Conservation (phyloP, 371 early-diverging fungal genomes). For the Mucor circinelloides region DNA sequence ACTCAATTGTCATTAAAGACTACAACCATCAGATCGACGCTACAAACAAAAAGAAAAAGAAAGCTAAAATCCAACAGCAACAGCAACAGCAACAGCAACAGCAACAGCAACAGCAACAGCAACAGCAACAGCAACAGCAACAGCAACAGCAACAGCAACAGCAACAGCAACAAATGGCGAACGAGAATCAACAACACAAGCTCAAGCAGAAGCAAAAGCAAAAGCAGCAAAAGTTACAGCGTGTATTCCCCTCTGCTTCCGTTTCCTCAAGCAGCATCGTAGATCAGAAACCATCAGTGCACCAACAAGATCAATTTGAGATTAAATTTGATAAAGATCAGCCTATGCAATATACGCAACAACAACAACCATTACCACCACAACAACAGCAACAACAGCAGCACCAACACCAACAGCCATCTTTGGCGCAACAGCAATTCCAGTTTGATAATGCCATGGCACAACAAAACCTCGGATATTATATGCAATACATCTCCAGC, state of each 20-base stretch:
- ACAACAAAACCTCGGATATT: not conserved
- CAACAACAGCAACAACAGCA: not conserved
- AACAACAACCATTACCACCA: not conserved
- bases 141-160: not conserved
- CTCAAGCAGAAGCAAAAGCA: not conserved
- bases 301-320: not conserved
- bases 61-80: not conserved
- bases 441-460: not conserved
- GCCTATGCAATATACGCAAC: not conserved
- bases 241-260: not conserved
- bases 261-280: not conserved
- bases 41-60: not conserved
- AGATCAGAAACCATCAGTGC: not conserved
- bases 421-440: not conserved
- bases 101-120: not conserved
- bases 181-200: not conserved
- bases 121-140: not conserved
- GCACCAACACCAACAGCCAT: not conserved
- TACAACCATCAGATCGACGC: not conserved
- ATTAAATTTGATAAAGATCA: not conserved
- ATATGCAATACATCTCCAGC: not conserved
- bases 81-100: not conserved
- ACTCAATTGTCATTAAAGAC: constrained; percentile 1
- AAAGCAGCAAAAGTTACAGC: not conserved
- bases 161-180: not conserved